These are phyloP conservation scores for Colletotrichum kahawae DNA, from an alignment of 2,329 filamentous ascomycete species.

Conservation along the genomic window DNA sequence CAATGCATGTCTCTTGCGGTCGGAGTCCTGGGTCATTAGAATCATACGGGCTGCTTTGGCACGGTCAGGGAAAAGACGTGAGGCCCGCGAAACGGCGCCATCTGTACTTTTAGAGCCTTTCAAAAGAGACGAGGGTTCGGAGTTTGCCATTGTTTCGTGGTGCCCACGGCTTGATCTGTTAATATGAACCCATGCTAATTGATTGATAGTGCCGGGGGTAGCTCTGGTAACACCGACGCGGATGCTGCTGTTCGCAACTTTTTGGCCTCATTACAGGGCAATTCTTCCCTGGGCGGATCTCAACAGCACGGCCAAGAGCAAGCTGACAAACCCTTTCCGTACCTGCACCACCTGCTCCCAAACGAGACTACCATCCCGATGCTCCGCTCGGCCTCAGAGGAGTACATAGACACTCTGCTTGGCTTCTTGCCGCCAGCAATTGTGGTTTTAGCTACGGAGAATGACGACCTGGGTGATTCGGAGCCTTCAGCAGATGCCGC, in stretches of 20 bases:
- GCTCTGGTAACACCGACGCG: constrained; percentile 66
- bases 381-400: constrained; percentile 68
- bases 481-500: constrained; percentile 73
- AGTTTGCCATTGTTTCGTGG: constrained; percentile 12
- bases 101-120: constrained; percentile 31
- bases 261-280: constrained; percentile 77
- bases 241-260: constrained; percentile 86
- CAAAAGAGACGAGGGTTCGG: constrained; percentile 21
- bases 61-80: constrained; percentile 3
- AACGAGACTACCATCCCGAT: constrained; percentile 79
- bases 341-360: constrained; percentile 84
- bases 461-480: constrained; percentile 57
- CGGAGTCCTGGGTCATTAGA: constrained; percentile 5
- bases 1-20: constrained; percentile 9
- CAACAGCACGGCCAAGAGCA: constrained; percentile 34
- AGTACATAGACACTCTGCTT: constrained; percentile 76
- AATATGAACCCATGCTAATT: constrained; percentile 15
- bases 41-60: constrained; percentile 2
- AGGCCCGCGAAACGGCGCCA: constrained; percentile 12
- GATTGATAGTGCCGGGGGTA: constrained; percentile 5
- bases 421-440: constrained; percentile 79
- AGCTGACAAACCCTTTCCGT: constrained; percentile 72
- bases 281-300: constrained; percentile 42
- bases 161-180: constrained; percentile 5
- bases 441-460: constrained; percentile 75